Base-by-base conservation (phyloP, 805 yeast genomes). In the Saturnispora quitensis region DNA sequence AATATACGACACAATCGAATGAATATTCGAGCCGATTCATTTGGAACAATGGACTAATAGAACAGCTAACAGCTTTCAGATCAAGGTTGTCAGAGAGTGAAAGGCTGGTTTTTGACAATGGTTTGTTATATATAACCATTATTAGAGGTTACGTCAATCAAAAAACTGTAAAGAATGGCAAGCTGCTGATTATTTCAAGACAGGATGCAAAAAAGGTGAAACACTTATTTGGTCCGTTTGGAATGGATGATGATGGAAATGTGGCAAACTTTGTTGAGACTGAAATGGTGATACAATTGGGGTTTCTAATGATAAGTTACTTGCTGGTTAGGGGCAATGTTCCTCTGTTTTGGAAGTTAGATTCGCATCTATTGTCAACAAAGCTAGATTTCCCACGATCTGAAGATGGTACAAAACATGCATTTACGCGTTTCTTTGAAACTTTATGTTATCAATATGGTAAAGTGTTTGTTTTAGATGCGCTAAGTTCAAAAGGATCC, bases 211-310 rank as follows among this genome's bases (percentile, higher is more conserved):
- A 61, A 31, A 75, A 74, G 55, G 55, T 50, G 12, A 81, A 81
- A 0, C 72, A 75, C 0, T 62, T 78, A 18, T 78, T 77, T 60
- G 84, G 84, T 1, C 78, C 78, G 31, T 75, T 75, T 68, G 80
- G 84, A 34, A 70, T 77, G 58, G 84, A 79, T 59, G 83, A 79
- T 54, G 74, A 75, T 40, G 61, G 86, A 0, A 68, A 81, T 56
- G 86, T 82, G 38, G 88, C 89, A 3, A 77, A 78, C 57, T 77
- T 68, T 58, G 76, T 72, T 22, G 83, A 79, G 57, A 68, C 78
- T 4, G 83, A 79, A 60, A 60, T 77, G 15, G 68, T 78, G 8
- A 59, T 77, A 9, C 49, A 48, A 9, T 74, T 74, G 45, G 45
- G 50, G 18, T 31, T 67, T 73, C 5, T 68, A 65, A 31, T 66